Conservation (phyloP, 139 green algal species). For the Coelastrella sp. region DNA sequence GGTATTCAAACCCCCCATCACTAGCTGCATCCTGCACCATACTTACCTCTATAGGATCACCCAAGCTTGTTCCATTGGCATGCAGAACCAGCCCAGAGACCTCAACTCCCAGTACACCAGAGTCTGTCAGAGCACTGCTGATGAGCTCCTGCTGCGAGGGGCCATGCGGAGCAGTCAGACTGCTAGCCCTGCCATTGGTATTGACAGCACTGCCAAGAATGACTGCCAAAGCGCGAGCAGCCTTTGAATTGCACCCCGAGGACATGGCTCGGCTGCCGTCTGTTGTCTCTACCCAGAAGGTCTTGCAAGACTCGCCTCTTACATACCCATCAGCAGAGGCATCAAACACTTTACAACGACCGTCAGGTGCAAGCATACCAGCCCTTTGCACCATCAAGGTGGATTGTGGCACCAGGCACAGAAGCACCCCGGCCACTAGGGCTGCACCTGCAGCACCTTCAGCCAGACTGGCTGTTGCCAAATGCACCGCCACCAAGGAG, state of each 20-base stretch:
- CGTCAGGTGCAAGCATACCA: conserved; percentile 62
- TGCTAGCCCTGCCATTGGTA: conserved; percentile 87
- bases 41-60: conserved; percentile 79
- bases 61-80: conserved; percentile 83
- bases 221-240: conserved; percentile 20
- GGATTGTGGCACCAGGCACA: conserved; percentile 71
- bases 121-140: conserved; percentile 60
- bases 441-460: conserved; percentile 49
- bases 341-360: conserved; percentile 85
- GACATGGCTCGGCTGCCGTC: too few relatives aligned
- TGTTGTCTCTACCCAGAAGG: conserved; percentile 38
- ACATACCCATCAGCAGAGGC: conserved; percentile 87
- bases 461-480: conserved; percentile 52
- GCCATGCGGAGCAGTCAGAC: conserved; percentile 90
- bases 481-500: conserved; percentile 76
- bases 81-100: conserved; percentile 71
- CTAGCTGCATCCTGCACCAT: too few relatives aligned
- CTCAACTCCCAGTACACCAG: conserved; percentile 24
- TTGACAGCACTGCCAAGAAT: conserved; percentile 69
- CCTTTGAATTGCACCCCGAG: too few relatives aligned
- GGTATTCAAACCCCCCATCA: too few relatives aligned
- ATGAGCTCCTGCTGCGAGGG: conserved; percentile 87
- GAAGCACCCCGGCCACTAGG: conserved; percentile 78
- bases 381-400: conserved; percentile 49
- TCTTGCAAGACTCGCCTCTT: conserved; percentile 51